Evolutionary conservation across 1,139 yeast genomes (phyloP), one percentile per base, ranked within the genome.

Genomic region (Yamadazyma atmosphaerica): DNA sequence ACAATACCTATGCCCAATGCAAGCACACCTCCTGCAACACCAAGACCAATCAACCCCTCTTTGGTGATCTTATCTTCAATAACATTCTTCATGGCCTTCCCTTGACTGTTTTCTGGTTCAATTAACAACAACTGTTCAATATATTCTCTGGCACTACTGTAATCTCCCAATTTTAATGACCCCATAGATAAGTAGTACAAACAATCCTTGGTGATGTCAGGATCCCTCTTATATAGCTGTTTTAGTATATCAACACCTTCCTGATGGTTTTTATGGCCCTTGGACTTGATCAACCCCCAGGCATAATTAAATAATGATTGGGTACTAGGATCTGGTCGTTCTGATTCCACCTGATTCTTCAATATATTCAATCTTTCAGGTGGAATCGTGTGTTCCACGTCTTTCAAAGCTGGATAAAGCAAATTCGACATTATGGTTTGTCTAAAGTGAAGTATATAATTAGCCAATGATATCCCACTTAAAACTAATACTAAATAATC

Each of bases 261-360:
- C 49, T 83, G 76, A 55, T 87, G 95, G 43, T 86, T 83, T 35
- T 71, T 72, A 17, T 71, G 70, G 33, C 71, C 66, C 36, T 62
- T 55, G 4, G 95, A 81, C 57, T 89, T 89, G 45, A 94, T 79
- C 38, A 92, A 68, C 1, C 95, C 98, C 98, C 99, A 94, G 1
- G 97, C 95, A 54, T 86, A 87, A 61, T 92, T 94, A 72, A 94
- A 94, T 42, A 81, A 77, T 3, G 96, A 84, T 59, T 88, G 97
- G 0, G 87, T 74, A 0, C 89, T 74, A 1, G 88, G 90, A 36
- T 76, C 69, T 8, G 94, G 95, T 29, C 86, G 83, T 58, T 94
- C 98, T 2, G 84, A 71, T 25, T 81, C 78, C 33, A 88, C 87
- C 52, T 90, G 97, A 52, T 83, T 77, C 44, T 79, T 81, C 30